phyloP scores from a whole-genome alignment of 805 yeast species.

The Yarrowia keelungensis region DNA sequence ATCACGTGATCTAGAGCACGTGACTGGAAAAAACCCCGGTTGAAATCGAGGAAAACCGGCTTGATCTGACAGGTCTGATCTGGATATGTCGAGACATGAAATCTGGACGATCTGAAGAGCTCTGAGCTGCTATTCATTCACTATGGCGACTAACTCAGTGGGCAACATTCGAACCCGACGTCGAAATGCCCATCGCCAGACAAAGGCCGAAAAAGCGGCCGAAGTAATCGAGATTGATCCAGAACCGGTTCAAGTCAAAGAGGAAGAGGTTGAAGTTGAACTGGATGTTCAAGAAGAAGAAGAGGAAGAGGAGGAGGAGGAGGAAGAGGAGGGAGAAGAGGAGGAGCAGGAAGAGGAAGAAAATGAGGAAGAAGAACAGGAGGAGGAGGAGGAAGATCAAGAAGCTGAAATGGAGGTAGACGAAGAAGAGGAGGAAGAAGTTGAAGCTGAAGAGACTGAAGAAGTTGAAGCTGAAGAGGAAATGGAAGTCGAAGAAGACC shows the following conservation, averaged over 20 bases:
- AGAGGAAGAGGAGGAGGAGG: neutral
- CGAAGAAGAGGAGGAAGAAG: neutral
- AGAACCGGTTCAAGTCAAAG: neutral
- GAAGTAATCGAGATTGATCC: neutral
- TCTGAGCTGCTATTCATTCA: too few relatives aligned
- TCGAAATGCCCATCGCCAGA: slow-evolving; percentile 32
- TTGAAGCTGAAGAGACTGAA: neutral
- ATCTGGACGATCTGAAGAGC: neutral
- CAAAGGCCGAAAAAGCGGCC: neutral
- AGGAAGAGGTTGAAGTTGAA: neutral
- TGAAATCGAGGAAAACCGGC: too few relatives aligned
- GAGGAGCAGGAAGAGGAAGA: neutral
- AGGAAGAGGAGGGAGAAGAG: neutral
- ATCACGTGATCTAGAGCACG: neutral
- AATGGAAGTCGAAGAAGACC: neutral
- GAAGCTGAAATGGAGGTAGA: neutral
- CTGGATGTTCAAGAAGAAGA: too few relatives aligned
- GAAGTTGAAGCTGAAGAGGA: neutral
- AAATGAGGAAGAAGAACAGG: neutral
- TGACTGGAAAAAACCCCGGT: neutral
- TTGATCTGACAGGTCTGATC: neutral
- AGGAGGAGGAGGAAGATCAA: neutral
- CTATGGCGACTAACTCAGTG: slow-evolving; percentile 15
- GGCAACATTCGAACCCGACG: slow-evolving; percentile 30
- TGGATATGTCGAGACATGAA: neutral